Conservation (phyloP, 2,329 filamentous ascomycete species). For the Plenodomus biglobosus region DNA sequence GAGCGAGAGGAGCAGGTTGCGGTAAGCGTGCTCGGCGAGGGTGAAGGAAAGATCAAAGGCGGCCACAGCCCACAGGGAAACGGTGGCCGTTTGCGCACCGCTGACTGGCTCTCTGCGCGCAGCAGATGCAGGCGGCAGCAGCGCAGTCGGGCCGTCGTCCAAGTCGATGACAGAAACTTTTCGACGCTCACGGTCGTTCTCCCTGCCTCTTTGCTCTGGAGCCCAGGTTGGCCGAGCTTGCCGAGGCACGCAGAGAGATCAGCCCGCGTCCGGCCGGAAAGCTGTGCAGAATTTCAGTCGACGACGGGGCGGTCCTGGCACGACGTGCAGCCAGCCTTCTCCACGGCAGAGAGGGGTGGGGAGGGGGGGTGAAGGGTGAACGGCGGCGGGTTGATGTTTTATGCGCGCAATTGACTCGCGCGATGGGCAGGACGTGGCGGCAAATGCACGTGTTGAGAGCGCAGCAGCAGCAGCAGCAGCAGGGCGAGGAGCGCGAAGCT, state of each 20-base stretch:
- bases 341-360: conserved; percentile 2
- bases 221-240: conserved; percentile 38
- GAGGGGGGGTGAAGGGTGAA: not conserved
- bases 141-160: conserved; percentile 39
- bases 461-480: too few species aligned
- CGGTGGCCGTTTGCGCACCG: conserved; percentile 15
- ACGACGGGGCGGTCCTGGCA: conserved; percentile 1
- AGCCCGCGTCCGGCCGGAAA: conserved; percentile 37
- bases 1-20: conserved; percentile 17
- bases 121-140: conserved; percentile 10
- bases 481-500: conserved; percentile 19
- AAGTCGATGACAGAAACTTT: conserved; percentile 23
- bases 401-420: conserved; percentile 24
- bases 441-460: conserved; percentile 38
- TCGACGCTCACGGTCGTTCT: conserved; percentile 22
- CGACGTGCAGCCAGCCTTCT: conserved; percentile 6
- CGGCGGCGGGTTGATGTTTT: conserved; percentile 14
- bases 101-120: conserved; percentile 16
- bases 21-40: conserved; percentile 24
- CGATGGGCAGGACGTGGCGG: conserved; percentile 19
- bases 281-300: conserved; percentile 17
- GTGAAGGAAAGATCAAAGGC: conserved; percentile 20
- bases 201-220: conserved; percentile 30
- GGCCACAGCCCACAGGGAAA: conserved; percentile 19
- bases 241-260: conserved; percentile 29